Base-by-base conservation (phyloP, 2,329 filamentous ascomycete genomes). In the Thermothelomyces thermophilus region DNA sequence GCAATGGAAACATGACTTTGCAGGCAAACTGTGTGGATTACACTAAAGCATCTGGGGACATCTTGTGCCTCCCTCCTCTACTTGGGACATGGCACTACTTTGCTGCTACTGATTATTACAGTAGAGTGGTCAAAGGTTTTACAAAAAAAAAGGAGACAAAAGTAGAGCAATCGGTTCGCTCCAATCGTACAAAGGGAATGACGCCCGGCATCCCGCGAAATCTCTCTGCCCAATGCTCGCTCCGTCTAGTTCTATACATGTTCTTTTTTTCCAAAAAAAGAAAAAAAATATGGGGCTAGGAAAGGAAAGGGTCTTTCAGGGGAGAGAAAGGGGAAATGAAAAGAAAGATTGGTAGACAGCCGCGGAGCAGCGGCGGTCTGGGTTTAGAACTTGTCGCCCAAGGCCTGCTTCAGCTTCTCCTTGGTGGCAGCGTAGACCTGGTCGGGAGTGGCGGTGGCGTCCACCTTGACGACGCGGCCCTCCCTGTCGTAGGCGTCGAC, bases 401-500 rank as follows among this genome's bases (percentile, higher is more conserved):
- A 64, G 51, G 70, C 70, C 61, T 72, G 67, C 41, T 64, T 66
- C 41, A 84, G 67, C 61, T 71, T 70, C 62, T 68, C 68, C 63
- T 72, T 68, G 1, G 80, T 83, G 46, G 69, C 72, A 57, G 65
- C 64, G 62, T 77, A 82, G 42, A 84, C 81, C 24, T 65, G 76
- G 24, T 87, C 82, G 2, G 87, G 83, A 7, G 70, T 62, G 37
- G 80, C 77, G 22, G 82, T 84, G 26, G 90, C 88, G 60, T 84
- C 75, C 39, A 97, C 77, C 72, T 83, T 87, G 66, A 95, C 80
- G 14, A 97, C 89, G 65, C 84, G 83, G 61, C 80, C 82, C 70
- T 90, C 75, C 62, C 75, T 74, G 63, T 85, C 83, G 67, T 86
- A 97, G 66, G 88, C 81, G 60, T 95, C 79, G 48, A 98, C 89